Base-by-base conservation (phyloP, 192 early-diverging fungal genomes). In the Endogone sp. region DNA sequence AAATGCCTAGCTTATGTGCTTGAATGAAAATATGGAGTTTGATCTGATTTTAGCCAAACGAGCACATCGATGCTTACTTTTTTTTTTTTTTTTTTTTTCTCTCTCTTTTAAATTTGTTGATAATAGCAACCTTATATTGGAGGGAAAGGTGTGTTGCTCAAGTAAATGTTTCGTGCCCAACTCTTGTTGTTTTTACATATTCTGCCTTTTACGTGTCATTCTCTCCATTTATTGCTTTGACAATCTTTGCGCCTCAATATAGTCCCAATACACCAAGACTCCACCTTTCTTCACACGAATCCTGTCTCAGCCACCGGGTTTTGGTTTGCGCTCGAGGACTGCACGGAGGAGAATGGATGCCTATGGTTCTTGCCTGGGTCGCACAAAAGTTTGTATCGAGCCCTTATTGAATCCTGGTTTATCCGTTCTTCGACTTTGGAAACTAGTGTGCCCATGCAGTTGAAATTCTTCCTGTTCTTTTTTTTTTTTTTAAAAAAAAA, bases 301-400 rank as follows among this genome's bases (percentile, higher is more conserved):
- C 94, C 96, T 3, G 76, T 85, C 11, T 94, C 92, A 1, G 94
- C 94, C 0, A 82, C 86, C 6, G 93, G 94, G 8, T 89, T 94
- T 68, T 96, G 95, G 95, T 90, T 95, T 72, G 94, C 96, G 2
- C 79, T 98, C 3, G 94, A 98, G 66, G 92, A 98, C 69, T 96
- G 94, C 80, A 95, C 92, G 2, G 71, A 84, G 8, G 73, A 82
- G 27, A 95, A 98, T 69, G 96, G 96, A 1, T 95, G 94, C 62
- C 88, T 98, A 70, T 89, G 84, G 30, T 95, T 93, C 75, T 75
- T 90, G 2, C 91, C 91, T 20, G 93, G 92, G 9, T 93, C 92
- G 13, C 94, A 96, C 75, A 92, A 91, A 68, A 78, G 82, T 70
- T 79, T 49, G 6, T 16, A 49, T 49, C 37, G 37, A 16, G 37